Evolutionary conservation across 2,329 filamentous ascomycete genomes (phyloP).

Genomic region (Pseudogymnoascus sp.): DNA sequence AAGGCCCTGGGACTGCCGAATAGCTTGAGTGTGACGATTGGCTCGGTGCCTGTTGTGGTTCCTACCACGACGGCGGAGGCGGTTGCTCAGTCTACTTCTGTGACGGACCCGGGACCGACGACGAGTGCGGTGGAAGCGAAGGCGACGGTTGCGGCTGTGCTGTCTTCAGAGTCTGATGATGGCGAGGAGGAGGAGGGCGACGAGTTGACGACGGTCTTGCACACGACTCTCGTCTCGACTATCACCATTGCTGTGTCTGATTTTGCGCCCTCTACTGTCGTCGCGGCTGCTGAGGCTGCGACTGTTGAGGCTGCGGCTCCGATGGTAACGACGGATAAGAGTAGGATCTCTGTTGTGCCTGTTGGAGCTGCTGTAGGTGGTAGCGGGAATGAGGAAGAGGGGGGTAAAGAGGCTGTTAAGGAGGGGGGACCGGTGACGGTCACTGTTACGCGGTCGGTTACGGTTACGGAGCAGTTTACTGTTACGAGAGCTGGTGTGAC

Average conservation of each 20-base stretch:
- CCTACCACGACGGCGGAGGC: neutral
- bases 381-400: neutral
- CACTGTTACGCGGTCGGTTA: constrained; percentile 8
- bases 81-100: neutral
- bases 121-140: neutral
- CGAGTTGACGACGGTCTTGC: neutral
- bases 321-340: neutral
- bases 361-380: neutral
- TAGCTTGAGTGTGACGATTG: constrained; percentile 1
- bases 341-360: constrained; percentile 1
- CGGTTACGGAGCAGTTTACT: constrained; percentile 5
- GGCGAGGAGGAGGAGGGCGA: neutral
- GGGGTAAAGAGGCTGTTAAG: neutral
- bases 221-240: neutral
- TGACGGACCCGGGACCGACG: neutral
- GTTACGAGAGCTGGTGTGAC: neutral
- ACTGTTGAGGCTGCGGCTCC: neutral
- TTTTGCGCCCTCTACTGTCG: neutral
- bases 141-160: neutral
- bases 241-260: neutral
- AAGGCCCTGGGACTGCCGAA: constrained; percentile 32
- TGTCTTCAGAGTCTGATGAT: neutral
- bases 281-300: neutral
- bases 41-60: neutral
- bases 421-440: neutral